Evolutionary conservation across 148 eudicot species (phyloP), one percentile per base, ranked within the genome.

Genomic region (Fagopyrum tataricum): DNA sequence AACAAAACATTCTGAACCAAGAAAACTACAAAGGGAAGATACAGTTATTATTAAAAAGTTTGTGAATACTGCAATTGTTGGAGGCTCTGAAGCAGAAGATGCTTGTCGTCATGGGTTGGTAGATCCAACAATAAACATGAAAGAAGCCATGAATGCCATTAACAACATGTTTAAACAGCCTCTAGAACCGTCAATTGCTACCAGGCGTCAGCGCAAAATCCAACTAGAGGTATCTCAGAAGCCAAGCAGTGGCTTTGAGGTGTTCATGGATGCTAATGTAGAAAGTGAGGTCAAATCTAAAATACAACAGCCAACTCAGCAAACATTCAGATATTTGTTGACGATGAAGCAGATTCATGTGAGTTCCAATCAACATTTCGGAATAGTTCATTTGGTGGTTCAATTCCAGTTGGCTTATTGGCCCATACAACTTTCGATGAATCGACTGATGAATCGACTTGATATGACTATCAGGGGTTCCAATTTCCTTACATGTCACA

Each of bases 151-250:
- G 85, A 78, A 84, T 76, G 92, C 81, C 74, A 91, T 95, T 39
- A 88, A 91, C 78, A 77, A 82, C 87, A 91, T 95, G 98, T 95
- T 95, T 84, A 85, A 79, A 48, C 96, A 91, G 74, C 96, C 99
- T 75, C 49, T 91, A 61, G 99, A 86, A 79, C 89, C 90, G 80
- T 74, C 82, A 72, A 49, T 79, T 78, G 79, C 67, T 74, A 75
- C 81, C 39, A 79, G 82, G 73, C 82, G 79, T 73, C 74, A 82
- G 58, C 52, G 7, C 46, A 81, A 76, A 80, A 77, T 79, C 82
- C 81, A 80, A 37, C 67, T 76, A 64, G 88, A 81, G 58, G 73
- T 74, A 53, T 73, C 74, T 78, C 81, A 83, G 74, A 78, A 61
- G 69, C 43, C 76, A 73, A 73, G 73, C 67, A 79, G 80, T 77